These are phyloP conservation scores for Pelargonium myrrhifolium DNA, from an alignment of 441 rosid species.

Conservation along the genomic window DNA sequence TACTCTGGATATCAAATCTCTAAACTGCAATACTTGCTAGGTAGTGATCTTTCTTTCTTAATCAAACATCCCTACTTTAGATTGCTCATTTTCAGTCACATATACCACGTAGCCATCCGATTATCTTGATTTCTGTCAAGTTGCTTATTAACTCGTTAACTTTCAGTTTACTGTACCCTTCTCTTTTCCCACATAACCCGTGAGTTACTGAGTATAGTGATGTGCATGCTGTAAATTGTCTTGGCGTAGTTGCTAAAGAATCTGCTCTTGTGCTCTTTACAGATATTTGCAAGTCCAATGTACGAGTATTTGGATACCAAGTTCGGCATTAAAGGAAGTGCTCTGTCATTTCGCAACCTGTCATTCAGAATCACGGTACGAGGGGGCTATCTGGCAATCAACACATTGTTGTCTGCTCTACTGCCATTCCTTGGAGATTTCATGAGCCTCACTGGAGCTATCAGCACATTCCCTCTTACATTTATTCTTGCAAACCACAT, in stretches of 20 bases:
- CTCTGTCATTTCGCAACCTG: slow-evolving; percentile 49
- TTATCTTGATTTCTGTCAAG: too few relatives aligned
- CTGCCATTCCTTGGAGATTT: slow-evolving; percentile 86
- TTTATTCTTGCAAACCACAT: slow-evolving; percentile 89
- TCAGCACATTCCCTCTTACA: slow-evolving; percentile 83
- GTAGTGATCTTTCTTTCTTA: too few relatives aligned
- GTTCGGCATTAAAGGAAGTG: slow-evolving; percentile 62
- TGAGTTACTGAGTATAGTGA: too few relatives aligned
- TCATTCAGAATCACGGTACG: slow-evolving; percentile 53
- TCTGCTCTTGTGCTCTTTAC: background rate
- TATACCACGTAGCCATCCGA: too few relatives aligned
- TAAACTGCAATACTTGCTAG: background rate
- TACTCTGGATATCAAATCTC: background rate
- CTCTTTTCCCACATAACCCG: too few relatives aligned
- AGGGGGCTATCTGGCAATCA: slow-evolving; percentile 65
- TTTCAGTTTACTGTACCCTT: too few relatives aligned
- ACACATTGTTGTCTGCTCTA: slow-evolving; percentile 69
- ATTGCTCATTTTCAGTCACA: too few relatives aligned
- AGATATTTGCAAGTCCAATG: slow-evolving; percentile 91
- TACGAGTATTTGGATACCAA: slow-evolving; percentile 80
- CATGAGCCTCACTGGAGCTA: slow-evolving; percentile 80
- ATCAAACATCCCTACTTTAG: too few relatives aligned
- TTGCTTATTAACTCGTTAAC: too few relatives aligned
- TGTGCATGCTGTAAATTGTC: too few relatives aligned
- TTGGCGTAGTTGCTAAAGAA: too few relatives aligned